Evolutionary conservation across 805 yeast genomes (phyloP).

Genomic region (Candida suzukii): DNA sequence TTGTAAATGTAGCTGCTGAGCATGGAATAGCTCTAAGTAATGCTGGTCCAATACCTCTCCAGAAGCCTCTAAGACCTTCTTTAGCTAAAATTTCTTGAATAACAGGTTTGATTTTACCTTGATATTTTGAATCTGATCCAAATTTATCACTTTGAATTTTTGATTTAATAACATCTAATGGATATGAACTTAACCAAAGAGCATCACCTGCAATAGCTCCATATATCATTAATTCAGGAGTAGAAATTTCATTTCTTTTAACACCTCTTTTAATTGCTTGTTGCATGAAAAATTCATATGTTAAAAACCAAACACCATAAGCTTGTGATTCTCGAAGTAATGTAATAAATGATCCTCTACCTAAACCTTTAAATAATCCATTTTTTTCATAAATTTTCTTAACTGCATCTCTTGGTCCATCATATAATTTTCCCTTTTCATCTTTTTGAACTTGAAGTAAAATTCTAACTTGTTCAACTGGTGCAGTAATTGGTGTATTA

Average conservation of each 20-base stretch:
- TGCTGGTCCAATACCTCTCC: constrained; percentile 59
- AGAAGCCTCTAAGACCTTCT: constrained; percentile 46
- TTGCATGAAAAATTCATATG: constrained; percentile 52
- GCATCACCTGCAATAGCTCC: constrained; percentile 70
- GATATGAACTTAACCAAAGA: constrained; percentile 52
- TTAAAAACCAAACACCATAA: constrained; percentile 67
- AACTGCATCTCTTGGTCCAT: constrained; percentile 38
- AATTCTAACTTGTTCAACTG: constrained; percentile 62
- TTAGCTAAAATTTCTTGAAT: constrained; percentile 30
- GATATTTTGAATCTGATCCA: constrained; percentile 34
- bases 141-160: constrained; percentile 48
- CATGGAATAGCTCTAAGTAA: constrained; percentile 56
- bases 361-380: constrained; percentile 42
- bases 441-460: constrained; percentile 45
- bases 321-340: constrained; percentile 59
- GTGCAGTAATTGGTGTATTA: constrained; percentile 56
- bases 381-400: constrained; percentile 30
- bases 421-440: constrained; percentile 17
- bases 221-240: constrained; percentile 46
- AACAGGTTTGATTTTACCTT: constrained; percentile 31
- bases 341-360: constrained; percentile 50
- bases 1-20: constrained; percentile 71
- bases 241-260: constrained; percentile 40
- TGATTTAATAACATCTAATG: constrained; percentile 45
- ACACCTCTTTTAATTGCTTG: constrained; percentile 28